Evolutionary conservation across 2,329 filamentous ascomycete species (phyloP), one percentile per base, ranked within the genome.

Genomic region (Colletotrichum sp.): DNA sequence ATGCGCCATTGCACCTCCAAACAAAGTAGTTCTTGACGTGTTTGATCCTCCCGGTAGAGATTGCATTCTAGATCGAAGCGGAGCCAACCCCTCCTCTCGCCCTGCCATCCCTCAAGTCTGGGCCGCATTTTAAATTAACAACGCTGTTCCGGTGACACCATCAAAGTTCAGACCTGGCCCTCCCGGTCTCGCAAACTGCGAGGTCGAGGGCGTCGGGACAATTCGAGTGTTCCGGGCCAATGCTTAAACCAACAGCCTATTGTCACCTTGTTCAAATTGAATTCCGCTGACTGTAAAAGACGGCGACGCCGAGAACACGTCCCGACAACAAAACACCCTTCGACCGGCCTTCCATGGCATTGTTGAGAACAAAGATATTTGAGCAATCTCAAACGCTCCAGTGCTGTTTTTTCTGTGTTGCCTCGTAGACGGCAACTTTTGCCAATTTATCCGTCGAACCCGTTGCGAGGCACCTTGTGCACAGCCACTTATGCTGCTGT

Each of bases 41-140:
- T 66, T 71, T 71, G 62, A 71, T 75, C 72, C 52, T 75, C 49
- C 72, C 62, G 72, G 52, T 65, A 34, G 44, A 65, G 59, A 68
- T 76, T 60, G 28, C 63, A 63, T 59, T 44, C 57, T 36, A 69
- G 32, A 65, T 69, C 70, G 36, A 44, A 57, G 57, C 28, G 44
- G 64, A 32, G 36, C 21, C 64, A 12, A 16, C 44, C 68, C 59
- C 64, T 65, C 57, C 18, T 24, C 52, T 66, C 10, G 59, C 49
- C 24, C n/a, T 52, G 18, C 24, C 36, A 26, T 26, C 66, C 69
- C 62, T 55, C 39, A 24, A 28, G 30, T 52, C 55, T 26, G 36
- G 39, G n/a, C 59, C 28, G 39, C 55, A 66, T 75, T 39, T 68
- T 44, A 72, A 72, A 68, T 76, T n/a, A 68, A 64, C 34, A 62